Evolutionary conservation across 208 protist species (phyloP).

Genomic region (Acanthamoeba healyi): DNA sequence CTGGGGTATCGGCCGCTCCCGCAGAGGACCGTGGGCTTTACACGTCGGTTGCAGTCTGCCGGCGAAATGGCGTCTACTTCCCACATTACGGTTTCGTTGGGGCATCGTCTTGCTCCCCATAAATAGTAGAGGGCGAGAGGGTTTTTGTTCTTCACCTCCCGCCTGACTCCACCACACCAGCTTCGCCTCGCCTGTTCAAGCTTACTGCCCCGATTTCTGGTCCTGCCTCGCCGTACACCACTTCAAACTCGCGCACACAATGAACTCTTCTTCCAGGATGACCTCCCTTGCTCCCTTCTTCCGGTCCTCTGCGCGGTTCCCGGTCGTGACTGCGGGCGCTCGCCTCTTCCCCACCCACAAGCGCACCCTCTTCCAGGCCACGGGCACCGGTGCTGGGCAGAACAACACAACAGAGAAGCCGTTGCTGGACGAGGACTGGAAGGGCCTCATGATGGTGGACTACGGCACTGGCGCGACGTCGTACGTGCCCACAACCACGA

Average conservation of each 20-base stretch:
- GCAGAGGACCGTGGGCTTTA: neutral
- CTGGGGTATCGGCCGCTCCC: neutral
- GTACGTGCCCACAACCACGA: neutral
- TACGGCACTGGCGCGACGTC: neutral
- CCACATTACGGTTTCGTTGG: neutral
- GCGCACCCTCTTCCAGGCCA: neutral
- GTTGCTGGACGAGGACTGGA: conserved; percentile 3
- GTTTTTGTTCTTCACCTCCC: neutral
- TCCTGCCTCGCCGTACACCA: too few species aligned
- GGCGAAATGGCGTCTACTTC: conserved; percentile 38
- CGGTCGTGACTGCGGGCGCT: neutral
- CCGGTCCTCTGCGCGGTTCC: neutral
- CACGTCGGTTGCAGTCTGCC: neutral
- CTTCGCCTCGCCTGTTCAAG: neutral
- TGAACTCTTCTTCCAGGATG: conserved; percentile 4
- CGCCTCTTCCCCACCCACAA: neutral
- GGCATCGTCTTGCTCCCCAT: neutral
- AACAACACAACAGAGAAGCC: neutral
- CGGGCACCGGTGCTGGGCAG: neutral
- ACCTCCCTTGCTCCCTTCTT: neutral
- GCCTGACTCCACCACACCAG: neutral
- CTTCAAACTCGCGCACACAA: neutral
- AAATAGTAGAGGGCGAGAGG: neutral
- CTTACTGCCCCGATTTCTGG: too few species aligned
- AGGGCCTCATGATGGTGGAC: conserved; percentile 27